Base-by-base conservation (phyloP, 257 asterid species). In the Lycium ferocissimum region DNA sequence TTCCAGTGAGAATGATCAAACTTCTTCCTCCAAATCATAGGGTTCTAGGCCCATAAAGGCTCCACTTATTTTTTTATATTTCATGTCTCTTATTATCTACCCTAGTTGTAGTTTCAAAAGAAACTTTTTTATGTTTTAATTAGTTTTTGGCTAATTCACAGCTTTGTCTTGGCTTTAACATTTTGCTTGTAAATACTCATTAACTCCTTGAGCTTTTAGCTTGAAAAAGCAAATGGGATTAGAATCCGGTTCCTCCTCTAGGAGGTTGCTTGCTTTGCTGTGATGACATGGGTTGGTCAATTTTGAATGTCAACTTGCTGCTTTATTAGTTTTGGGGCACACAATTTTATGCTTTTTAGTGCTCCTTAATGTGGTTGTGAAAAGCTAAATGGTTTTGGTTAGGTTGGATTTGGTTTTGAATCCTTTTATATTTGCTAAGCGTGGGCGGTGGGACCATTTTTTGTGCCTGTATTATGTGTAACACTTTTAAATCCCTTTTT, bases 21-120 rank as follows among this genome's bases (percentile, higher is more conserved):
- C 83, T 20, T 86, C 85, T 37, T 84, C 95, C n/a, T 89, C 93
- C 92, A 47, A 89, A 91, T 86, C 87, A 26, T 76, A 75, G 43
- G 12, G 43, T 22, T 75, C 61, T 49, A 76, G 63, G 57, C 45
- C 43, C 13, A 22, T 75, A 13, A 20, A n/a, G 9, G 8, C 33
- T 4, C 22, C 9, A 15, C n/a, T 75, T 20, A 7, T 2, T 2
- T 47, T 33, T 3, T 26, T 26, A 2, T 70, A 20, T 71, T 43
- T 22, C 17, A 73, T 73, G 43, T 73, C 6, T 62, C 9, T 62
- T 22, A 11, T 20, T 62, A 62, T 62, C 38, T 15, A 62, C 6
- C 5, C 14, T 75, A 75, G 62, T 6, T 14, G 14, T 38, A 15
- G 53, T 38, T 71, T 71, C 14, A 71, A 40, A 71, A 43, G 56